phyloP scores from a whole-genome alignment of 2,329 filamentous ascomycete species.

The Colletotrichum tabaci region DNA sequence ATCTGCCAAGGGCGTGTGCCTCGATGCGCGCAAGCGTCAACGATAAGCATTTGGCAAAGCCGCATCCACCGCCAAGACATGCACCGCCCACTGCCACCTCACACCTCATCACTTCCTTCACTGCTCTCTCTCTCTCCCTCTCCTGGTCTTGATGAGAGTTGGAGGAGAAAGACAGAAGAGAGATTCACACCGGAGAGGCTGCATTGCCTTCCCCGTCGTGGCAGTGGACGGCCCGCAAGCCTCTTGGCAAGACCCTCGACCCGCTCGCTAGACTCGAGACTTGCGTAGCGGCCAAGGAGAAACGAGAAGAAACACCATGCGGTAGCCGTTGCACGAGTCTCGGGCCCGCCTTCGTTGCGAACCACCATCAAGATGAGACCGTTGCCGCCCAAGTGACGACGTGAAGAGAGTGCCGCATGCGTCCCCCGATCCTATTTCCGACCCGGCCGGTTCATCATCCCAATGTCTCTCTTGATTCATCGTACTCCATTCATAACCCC shows the following conservation, averaged over 20 bases:
- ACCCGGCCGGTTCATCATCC: not conserved
- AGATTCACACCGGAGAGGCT: not conserved
- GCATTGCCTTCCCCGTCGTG: not conserved
- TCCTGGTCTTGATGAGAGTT: no score
- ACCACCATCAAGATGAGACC: not conserved
- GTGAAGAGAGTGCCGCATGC: no score
- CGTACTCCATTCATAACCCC: not conserved
- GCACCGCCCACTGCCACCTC: constrained; percentile 20
- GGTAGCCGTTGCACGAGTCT: not conserved
- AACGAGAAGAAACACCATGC: constrained; percentile 11
- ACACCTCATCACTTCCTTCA: not conserved
- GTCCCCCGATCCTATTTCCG: not conserved
- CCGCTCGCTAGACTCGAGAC: not conserved
- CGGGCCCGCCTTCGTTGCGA: not conserved
- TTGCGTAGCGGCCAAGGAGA: not conserved
- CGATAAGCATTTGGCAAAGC: constrained; percentile 31
- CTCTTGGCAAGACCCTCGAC: constrained; percentile 37
- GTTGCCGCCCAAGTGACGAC: constrained; percentile 12
- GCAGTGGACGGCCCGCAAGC: constrained; percentile 4
- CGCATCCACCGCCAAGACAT: constrained; percentile 26
- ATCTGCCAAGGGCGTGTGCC: constrained; percentile 34
- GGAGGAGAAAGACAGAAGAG: no score
- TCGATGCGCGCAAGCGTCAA: constrained; percentile 33
- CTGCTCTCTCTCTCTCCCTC: not conserved
- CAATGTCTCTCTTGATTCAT: constrained; percentile 6